Evolutionary conservation across 768 basidiomycete genomes (phyloP).

Genomic region (Macrolepiota albuminosa): DNA sequence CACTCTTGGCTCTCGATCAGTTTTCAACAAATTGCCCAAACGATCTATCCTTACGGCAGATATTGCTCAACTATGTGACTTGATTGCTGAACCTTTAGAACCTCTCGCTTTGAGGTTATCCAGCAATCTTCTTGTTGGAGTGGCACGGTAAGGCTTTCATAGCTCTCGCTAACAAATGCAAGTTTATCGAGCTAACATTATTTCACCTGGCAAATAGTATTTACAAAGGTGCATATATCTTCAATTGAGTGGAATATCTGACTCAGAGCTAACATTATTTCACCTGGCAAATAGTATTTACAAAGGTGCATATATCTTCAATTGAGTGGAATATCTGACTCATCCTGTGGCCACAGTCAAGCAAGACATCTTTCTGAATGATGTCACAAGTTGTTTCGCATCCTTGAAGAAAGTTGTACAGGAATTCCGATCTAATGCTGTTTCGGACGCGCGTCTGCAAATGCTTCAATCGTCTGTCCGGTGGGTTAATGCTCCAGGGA

Average conservation of each 20-base stretch:
- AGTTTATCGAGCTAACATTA: not conserved
- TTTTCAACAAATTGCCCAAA: constrained; percentile 78
- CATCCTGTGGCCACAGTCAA: constrained; percentile 47
- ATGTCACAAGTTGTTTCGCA: constrained; percentile 74
- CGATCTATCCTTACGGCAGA: constrained; percentile 83
- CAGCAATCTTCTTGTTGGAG: constrained; percentile 87
- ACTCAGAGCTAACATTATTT: not conserved
- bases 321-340: not conserved
- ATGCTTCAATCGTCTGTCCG: constrained; percentile 64
- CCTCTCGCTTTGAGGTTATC: constrained; percentile 84
- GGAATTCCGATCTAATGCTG: constrained; percentile 47
- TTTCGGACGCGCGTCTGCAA: constrained; percentile 53
- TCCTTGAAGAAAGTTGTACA: constrained; percentile 76
- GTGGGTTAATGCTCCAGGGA: constrained; percentile 32
- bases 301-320: constrained; percentile 40
- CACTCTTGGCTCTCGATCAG: constrained; percentile 83
- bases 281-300: constrained; percentile 28
- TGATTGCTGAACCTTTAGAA: constrained; percentile 80
- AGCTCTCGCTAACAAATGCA: not conserved
- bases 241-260: not conserved
- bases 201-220: constrained; percentile 21
- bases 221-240: constrained; percentile 45
- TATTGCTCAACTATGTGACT: constrained; percentile 72
- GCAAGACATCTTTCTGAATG: constrained; percentile 77
- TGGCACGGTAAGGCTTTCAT: constrained; percentile 58